Conservation (phyloP, 768 basidiomycete species). For the Hypsizygus marmoreus region DNA sequence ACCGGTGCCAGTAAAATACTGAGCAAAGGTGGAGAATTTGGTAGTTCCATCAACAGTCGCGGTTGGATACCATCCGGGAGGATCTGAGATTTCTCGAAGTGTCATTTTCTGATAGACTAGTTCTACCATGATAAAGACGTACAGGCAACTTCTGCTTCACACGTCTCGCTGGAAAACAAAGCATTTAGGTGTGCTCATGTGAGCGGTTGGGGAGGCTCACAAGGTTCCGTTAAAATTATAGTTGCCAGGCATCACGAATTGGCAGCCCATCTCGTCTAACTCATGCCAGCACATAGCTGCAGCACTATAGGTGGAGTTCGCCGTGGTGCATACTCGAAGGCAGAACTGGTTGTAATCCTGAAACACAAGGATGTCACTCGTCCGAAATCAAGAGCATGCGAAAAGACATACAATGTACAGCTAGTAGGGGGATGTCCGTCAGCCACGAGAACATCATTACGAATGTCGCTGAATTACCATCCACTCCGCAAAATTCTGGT, state of each 20-base stretch:
- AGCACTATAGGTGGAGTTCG: slow-evolving; percentile 44
- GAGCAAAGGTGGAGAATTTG: slow-evolving; percentile 44
- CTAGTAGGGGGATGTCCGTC: slow-evolving; percentile 14
- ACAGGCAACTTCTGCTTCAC: slow-evolving; percentile 48
- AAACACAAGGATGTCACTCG: not conserved
- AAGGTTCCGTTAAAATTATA: slow-evolving; percentile 44
- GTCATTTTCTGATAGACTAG: not conserved
- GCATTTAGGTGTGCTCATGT: not conserved
- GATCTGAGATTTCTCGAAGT: slow-evolving; percentile 25
- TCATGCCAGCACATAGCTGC: slow-evolving; percentile 48
- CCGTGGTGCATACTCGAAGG: slow-evolving; percentile 43
- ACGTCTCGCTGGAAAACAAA: slow-evolving; percentile 32
- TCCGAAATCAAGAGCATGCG: not conserved
- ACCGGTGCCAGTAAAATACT: slow-evolving; percentile 40
- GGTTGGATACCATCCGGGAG: slow-evolving; percentile 49
- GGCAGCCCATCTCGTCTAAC: slow-evolving; percentile 47
- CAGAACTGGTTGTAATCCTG: slow-evolving; percentile 41
- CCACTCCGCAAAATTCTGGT: slow-evolving; percentile 42
- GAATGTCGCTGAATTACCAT: slow-evolving; percentile 30
- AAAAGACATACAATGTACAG: slow-evolving; percentile 30
- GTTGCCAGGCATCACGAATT: slow-evolving; percentile 49
- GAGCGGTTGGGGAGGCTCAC: slow-evolving; percentile 23
- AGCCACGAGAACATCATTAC: not conserved
- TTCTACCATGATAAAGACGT: slow-evolving; percentile 8
- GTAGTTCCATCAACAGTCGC: slow-evolving; percentile 38